Base-by-base conservation (phyloP, 805 yeast species). In the Lipomyces mesembrius region DNA sequence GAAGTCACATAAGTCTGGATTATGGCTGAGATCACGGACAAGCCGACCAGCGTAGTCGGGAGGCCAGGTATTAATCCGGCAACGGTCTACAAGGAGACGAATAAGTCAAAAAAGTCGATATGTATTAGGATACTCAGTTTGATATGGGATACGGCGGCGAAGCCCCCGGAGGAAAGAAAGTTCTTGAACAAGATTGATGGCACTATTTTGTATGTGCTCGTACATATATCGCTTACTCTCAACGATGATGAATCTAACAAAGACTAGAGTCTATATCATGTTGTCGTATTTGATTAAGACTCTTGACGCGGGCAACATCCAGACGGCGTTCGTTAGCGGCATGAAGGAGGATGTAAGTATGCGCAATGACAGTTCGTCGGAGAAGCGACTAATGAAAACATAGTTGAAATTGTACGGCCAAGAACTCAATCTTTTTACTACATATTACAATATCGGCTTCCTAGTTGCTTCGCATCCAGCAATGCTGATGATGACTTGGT, bases 311-410 rank as follows among this genome's bases (percentile, higher is more conserved):
- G 80, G 85, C 46, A 88, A 88, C 74, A 78, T 85, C 63, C 82
- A 83, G 66, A 86, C 87, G 73, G 91, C 91, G 0, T 88, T 87
- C 74, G 86, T 87, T 49, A 83, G 88, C 14, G 88, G 89, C 35
- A 81, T 88, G 84, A 77, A 83, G 68, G 85, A 83, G 71, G 87
- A 80, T 58, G 77, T 88, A 59, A 54, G 69, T 32, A 82, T 87
- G 83, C 87, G 11, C 25, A 7, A 20, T n/a, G 6, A 8, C 49
- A 2, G 37, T n/a, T 49, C 25, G 20, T 12, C 11, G 2, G 11
- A n/a, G 53, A 9, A 49, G 25, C 25, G 7, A n/a, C 25, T n/a
- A 8, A 12, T 29, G 53, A n/a, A 12, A n/a, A 49, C 4, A 9
- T n/a, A 56, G 59, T 66, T 74, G 2, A 46, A 58, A 11, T 54